phyloP scores from a whole-genome alignment of 2,329 filamentous ascomycete genomes.

The Aureobasidium vineae region DNA sequence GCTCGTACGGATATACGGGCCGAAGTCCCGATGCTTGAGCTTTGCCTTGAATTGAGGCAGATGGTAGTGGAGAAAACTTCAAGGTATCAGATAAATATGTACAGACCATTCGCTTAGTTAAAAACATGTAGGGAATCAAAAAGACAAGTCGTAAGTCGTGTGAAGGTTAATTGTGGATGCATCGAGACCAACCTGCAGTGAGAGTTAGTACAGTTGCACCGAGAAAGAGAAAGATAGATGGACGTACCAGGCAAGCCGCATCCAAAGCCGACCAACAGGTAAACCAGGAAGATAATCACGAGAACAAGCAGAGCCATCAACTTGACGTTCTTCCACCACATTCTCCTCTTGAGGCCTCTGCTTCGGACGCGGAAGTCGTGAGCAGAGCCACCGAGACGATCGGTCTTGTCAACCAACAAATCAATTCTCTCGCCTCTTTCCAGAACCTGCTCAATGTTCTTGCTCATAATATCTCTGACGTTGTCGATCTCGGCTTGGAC shows the following conservation, averaged over 20 bases:
- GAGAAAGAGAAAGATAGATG: constrained; percentile 29
- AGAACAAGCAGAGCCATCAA: constrained; percentile 77
- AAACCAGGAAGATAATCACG: constrained; percentile 69
- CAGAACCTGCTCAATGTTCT: constrained; percentile 86
- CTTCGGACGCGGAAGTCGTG: constrained; percentile 87
- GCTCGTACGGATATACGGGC: neutral
- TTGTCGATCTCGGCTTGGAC: constrained; percentile 90
- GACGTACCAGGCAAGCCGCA: constrained; percentile 61
- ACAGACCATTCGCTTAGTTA: constrained; percentile 3
- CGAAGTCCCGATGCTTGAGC: neutral
- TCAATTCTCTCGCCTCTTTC: constrained; percentile 92
- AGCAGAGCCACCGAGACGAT: constrained; percentile 81
- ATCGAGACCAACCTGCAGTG: constrained; percentile 41
- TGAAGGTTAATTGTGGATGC: constrained; percentile 35
- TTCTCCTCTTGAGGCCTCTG: constrained; percentile 79
- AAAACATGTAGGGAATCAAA: neutral
- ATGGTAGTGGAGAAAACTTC: neutral
- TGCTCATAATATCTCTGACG: constrained; percentile 87
- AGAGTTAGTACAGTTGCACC: neutral
- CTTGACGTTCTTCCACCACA: constrained; percentile 99
- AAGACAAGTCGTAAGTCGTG: constrained; percentile 10
- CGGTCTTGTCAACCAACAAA: constrained; percentile 93
- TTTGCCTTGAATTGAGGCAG: too few species aligned
- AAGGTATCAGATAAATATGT: constrained; percentile 14
- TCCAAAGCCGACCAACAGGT: constrained; percentile 69